Evolutionary conservation across 176 grass and related monocot species (phyloP), one percentile per base, ranked within the genome.

Genomic region (Raddia guianensis): DNA sequence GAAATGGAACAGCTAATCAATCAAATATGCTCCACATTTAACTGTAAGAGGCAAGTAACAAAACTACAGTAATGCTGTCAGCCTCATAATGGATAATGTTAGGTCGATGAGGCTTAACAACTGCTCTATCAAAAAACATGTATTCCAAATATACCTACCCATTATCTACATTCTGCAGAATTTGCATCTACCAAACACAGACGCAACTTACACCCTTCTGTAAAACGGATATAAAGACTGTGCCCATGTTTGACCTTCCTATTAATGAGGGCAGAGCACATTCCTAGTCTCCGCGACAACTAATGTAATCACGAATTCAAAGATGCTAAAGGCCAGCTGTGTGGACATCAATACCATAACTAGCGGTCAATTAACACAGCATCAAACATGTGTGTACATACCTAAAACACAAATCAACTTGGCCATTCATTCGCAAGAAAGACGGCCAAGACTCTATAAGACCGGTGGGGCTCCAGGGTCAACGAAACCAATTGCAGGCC

Each of bases 1-100:
- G 67, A 66, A 66, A 89, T 72, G 13, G 67, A 56, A 75, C 67
- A 68, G 20, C 45, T 72, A 75, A 77, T 77, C 21, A 61, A 16
- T 33, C 6, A 73, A 15, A 72, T 32, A 57, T 21, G n/a, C 18
- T 27, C 61, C 44, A 76, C 8, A 78, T 32, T 57, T 12, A 67
- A 8, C 37, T 8, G 10, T 27, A 90, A 56, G 15, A 65, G 4
- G 35, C 10, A 33, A 81, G 43, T 62, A 72, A 27, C 45, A 21
- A 49, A 49, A 83, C 49, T 20, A 66, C 47, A 78, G 40, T 50
- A 33, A 80, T 20, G 18, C 14, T 42, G 20, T 55, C 1, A 49
- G 59, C 21, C 78, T 63, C 21, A 47, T 63, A 55, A 60, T 6
- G 33, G 57, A 85, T 48, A 15, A 47, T 21, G 3, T 15, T 15